Conservation (phyloP, 1,139 yeast genomes). For the Nakaseomyces delphensis region DNA sequence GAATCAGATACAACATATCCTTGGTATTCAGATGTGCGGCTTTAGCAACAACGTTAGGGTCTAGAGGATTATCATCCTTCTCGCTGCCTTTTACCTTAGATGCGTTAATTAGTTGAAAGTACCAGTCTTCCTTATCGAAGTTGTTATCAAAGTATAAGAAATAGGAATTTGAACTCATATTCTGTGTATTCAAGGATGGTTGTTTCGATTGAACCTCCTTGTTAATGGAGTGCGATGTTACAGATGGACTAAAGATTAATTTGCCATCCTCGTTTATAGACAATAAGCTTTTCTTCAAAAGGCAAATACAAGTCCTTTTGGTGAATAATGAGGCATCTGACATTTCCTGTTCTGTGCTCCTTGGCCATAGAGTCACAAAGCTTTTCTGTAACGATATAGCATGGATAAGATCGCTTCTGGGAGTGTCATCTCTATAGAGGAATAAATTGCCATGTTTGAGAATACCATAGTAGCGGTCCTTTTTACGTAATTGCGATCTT, state of each 20-base stretch:
- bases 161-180: slow-evolving; percentile 32
- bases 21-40: slow-evolving; percentile 64
- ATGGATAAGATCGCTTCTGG: slow-evolving; percentile 52
- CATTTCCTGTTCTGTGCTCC: slow-evolving; percentile 35
- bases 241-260: neutral
- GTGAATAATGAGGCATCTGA: slow-evolving; percentile 73
- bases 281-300: slow-evolving; percentile 39
- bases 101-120: slow-evolving; percentile 72
- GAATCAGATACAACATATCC: slow-evolving; percentile 66
- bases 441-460: slow-evolving; percentile 80
- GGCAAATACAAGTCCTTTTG: slow-evolving; percentile 68
- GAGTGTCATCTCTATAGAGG: slow-evolving; percentile 55
- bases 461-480: slow-evolving; percentile 58
- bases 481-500: slow-evolving; percentile 32
- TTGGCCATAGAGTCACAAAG: slow-evolving; percentile 81
- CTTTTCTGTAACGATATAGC: slow-evolving; percentile 69
- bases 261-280: slow-evolving; percentile 5
- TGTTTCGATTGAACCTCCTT: slow-evolving; percentile 2
- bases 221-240: neutral
- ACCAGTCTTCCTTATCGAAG: slow-evolving; percentile 85
- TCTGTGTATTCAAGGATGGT: neutral
- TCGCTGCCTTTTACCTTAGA: slow-evolving; percentile 37
- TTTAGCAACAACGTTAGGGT: slow-evolving; percentile 54
- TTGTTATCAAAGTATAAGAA: slow-evolving; percentile 71
- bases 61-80: slow-evolving; percentile 17